Conservation (phyloP, 805 yeast species). For the Metschnikowia noctiluminum region DNA sequence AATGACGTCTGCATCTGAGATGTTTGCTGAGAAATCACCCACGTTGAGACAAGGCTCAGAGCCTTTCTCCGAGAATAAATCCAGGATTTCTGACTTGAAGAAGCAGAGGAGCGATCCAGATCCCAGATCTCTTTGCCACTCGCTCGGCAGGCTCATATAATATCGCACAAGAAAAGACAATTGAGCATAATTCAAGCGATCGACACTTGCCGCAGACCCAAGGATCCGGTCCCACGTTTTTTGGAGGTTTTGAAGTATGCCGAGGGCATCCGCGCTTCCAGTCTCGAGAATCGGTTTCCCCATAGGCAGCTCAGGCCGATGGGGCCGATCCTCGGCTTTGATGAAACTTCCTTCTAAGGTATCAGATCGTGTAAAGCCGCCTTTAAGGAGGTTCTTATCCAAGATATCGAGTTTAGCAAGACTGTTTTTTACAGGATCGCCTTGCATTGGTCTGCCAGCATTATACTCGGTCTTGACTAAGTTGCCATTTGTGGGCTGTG, state of each 20-base stretch:
- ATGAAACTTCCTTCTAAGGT: no score
- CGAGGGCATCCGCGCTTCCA: slow-evolving; percentile 12
- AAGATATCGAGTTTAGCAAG: no score
- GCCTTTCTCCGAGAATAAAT: slow-evolving; percentile 17
- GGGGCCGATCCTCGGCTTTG: no score
- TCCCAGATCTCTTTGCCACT: neutral
- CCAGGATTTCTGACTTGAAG: slow-evolving; percentile 25
- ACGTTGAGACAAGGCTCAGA: slow-evolving; percentile 15
- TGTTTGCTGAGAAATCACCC: slow-evolving; percentile 10
- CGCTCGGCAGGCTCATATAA: slow-evolving; percentile 17
- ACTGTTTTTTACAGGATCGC: no score
- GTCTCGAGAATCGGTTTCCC: neutral
- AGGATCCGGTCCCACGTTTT: slow-evolving; percentile 27
- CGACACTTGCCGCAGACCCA: slow-evolving; percentile 18
- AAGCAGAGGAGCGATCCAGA: slow-evolving; percentile 18
- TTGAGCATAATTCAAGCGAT: slow-evolving; percentile 21
- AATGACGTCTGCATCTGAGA: slow-evolving; percentile 18
- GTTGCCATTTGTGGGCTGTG: neutral
- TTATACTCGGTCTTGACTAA: no score
- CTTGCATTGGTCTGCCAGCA: no score
- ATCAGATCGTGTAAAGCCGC: no score
- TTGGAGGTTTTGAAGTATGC: slow-evolving; percentile 20
- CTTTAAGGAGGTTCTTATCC: no score
- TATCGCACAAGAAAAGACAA: slow-evolving; percentile 29
- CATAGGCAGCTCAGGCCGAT: neutral